Base-by-base conservation (phyloP, 768 basidiomycete genomes). In the Favolaschia claudopus region DNA sequence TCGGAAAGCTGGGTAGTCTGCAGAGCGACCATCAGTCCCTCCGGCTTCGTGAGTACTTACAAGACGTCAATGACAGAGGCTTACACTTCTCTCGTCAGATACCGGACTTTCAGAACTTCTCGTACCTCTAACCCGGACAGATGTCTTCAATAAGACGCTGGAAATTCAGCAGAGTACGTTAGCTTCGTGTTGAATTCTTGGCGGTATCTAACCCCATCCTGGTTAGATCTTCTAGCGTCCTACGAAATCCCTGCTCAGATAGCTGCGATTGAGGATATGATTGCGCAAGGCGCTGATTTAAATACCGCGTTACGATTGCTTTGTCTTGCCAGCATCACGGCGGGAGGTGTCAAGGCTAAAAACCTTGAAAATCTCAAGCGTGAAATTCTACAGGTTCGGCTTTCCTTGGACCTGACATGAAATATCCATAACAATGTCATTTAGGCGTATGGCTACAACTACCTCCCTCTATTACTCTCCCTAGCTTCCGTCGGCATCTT, bases 31-130 rank as follows among this genome's bases (percentile, higher is more conserved):
- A 97, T 65, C 92, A 95, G 70, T 86, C 92, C 42, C 73, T 99
- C 60, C 80, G 91, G 62, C 79, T 99, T 47, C 96, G 96, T 99
- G 70, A 72, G 94, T 80, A 31, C 57, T 43, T 51, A 25, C 34
- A 57, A 44, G 25, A 24, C 36, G 33, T 17, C 42, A 28, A 39
- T 47, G 32, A 24, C 55, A 55, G 50, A 44, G 19, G 46, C 19
- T 55, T 27, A 42, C 54, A 61, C 32, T 27, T 63, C 29, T 36
- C 48, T 13, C 10, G 17, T 24, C 63, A 99, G 97, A 99, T 72
- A 99, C 95, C 54, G 91, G 91, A 28, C 71, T 99, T 42, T 96
- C 94, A n/a, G 97, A 99, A 75, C 77, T 95, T 70, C 81, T 99
- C 38, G 86, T 95, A 58, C 88, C 92, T 22, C 79, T 89, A 58